Percentiles rank a stretch among this genome's conserved stretches.
phyloP scores from a whole-genome alignment of 805 yeast species.

The Barnettozyma sucrosica region DNA sequence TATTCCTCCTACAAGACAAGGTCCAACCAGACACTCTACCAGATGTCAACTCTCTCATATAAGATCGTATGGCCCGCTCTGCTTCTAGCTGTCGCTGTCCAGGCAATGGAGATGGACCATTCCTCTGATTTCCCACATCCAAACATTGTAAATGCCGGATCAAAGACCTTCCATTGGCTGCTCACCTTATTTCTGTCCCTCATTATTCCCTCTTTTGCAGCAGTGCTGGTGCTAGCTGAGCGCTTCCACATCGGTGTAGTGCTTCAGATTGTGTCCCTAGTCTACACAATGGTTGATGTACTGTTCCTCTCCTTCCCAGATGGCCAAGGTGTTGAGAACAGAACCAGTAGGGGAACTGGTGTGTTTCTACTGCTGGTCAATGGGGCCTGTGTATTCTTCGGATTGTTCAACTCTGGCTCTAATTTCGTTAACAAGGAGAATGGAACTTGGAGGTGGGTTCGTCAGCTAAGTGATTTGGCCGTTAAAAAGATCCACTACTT shows the following conservation, averaged over 20 bases:
- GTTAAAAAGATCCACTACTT: conserved; percentile 36
- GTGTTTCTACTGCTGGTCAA: conserved; percentile 50
- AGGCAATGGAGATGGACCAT: conserved; percentile 27
- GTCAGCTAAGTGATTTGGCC: conserved; percentile 33
- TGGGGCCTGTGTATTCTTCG: conserved; percentile 45
- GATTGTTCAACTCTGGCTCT: conserved; percentile 50
- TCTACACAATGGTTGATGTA: conserved; percentile 52
- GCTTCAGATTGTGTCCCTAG: conserved; percentile 41
- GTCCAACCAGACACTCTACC: background rate
- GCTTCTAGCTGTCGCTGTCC: background rate
- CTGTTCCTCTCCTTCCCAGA: conserved; percentile 59
- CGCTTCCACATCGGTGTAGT: conserved; percentile 38
- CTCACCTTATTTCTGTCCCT: conserved; percentile 41
- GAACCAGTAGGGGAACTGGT: conserved; percentile 62
- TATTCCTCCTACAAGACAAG: background rate
- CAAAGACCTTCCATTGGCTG: conserved; percentile 64
- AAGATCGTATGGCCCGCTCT: background rate
- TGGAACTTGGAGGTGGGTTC: conserved; percentile 25
- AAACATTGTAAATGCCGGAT: conserved; percentile 38
- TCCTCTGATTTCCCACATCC: conserved; percentile 29
- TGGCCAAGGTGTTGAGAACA: conserved; percentile 57
- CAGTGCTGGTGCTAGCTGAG: conserved; percentile 51
- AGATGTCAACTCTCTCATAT: background rate
- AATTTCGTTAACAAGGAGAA: conserved; percentile 25
- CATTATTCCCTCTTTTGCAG: conserved; percentile 50